Conservation (phyloP, 2,329 filamentous ascomycete species). For the Pestalotiopsis sp. region DNA sequence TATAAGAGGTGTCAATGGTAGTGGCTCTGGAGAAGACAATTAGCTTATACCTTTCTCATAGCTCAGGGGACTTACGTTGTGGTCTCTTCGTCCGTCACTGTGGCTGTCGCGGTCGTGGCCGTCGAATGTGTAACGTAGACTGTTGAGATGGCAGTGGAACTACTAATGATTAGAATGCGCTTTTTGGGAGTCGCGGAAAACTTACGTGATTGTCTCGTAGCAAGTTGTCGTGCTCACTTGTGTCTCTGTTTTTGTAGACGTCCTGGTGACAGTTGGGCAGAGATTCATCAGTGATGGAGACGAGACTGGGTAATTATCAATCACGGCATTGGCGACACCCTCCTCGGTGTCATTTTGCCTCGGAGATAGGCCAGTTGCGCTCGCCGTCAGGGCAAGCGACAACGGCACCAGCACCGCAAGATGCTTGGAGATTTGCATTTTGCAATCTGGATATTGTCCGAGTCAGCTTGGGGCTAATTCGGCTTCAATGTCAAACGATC, state of each 20-base stretch:
- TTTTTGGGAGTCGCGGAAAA: not conserved
- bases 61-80: conserved; percentile 2
- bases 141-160: conserved; percentile 5
- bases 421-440: conserved; percentile 23
- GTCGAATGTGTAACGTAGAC: not conserved
- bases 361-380: not conserved
- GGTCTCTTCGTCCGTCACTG: conserved; percentile 17
- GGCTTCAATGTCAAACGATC: not conserved
- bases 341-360: not conserved
- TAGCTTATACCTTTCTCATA: conserved; percentile 1
- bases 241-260: conserved; percentile 16
- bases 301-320: not conserved
- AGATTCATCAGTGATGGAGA: not conserved
- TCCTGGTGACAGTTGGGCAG: conserved; percentile 17
- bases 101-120: not conserved
- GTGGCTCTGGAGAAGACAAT: conserved; percentile 6
- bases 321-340: not conserved
- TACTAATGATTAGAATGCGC: not conserved
- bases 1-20: conserved; percentile 5
- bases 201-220: conserved; percentile 17
- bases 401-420: conserved; percentile 23
- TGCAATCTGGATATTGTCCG: conserved; percentile 10
- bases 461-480: not conserved
- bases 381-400: conserved; percentile 20
- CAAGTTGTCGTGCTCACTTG: conserved; percentile 14